Evolutionary conservation across 176 grass and related monocot genomes (phyloP).

Genomic region (Oryza longistaminata): DNA sequence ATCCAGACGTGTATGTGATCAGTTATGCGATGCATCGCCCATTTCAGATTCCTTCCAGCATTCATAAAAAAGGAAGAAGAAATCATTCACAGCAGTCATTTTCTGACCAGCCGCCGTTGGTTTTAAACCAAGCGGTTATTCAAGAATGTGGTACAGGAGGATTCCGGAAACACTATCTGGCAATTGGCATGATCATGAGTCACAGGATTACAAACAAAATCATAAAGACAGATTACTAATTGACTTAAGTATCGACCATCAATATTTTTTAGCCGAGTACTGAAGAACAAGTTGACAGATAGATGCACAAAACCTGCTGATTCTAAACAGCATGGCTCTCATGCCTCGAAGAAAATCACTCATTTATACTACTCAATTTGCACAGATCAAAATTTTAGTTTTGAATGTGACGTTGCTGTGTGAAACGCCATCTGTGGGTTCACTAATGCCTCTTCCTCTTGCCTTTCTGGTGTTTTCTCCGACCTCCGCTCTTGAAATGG

Average conservation of each 20-base stretch:
- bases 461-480: constrained; percentile 40
- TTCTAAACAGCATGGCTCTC: background rate
- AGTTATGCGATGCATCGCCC: background rate
- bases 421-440: background rate
- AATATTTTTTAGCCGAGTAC: background rate
- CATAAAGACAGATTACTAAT: background rate
- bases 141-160: background rate
- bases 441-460: constrained; percentile 43
- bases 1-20: constrained; percentile 1
- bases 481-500: background rate
- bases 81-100: background rate
- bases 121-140: constrained; percentile 5
- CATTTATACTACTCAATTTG: background rate
- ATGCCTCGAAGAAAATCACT: background rate
- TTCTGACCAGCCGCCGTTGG: constrained; percentile 19
- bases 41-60: background rate
- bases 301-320: background rate
- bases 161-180: background rate
- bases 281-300: background rate
- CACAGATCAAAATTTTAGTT: background rate
- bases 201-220: background rate
- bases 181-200: background rate
- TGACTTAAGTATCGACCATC: background rate
- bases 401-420: background rate
- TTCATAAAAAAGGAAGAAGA: background rate